Evolutionary conservation across 2,329 filamentous ascomycete species (phyloP).

Genomic region (Proliferodiscus dingleyae): DNA sequence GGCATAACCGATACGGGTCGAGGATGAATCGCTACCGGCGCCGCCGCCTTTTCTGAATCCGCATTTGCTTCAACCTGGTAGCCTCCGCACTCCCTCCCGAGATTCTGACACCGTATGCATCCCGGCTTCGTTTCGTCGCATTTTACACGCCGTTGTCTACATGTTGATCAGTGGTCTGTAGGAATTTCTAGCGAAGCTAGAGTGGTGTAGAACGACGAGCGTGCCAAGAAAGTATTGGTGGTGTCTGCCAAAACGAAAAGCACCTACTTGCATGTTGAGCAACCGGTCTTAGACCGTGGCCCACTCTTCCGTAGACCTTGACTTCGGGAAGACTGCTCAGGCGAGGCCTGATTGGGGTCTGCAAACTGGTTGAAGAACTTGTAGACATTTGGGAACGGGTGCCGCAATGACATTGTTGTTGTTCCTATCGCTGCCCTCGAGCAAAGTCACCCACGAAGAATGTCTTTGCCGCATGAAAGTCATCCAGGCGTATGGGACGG

Average conservation of each 20-base stretch:
- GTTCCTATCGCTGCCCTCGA: constrained; percentile 17
- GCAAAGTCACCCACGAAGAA: constrained; percentile 9
- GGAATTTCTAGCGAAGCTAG: too few relatives aligned
- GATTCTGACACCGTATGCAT: constrained; percentile 31
- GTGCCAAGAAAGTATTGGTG: too few relatives aligned
- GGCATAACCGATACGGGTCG: constrained; percentile 28
- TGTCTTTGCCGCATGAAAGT: constrained; percentile 11
- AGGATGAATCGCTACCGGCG: constrained; percentile 28
- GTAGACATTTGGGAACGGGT: constrained; percentile 32
- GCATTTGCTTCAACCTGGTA: constrained; percentile 27
- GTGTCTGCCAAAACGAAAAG: constrained; percentile 4
- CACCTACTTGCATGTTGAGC: constrained; percentile 32
- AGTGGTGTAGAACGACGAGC: too few relatives aligned
- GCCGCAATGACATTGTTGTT: constrained; percentile 29
- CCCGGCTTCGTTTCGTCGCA: constrained; percentile 32
- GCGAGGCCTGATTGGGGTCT: constrained; percentile 28
- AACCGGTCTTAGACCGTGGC: constrained; percentile 31
- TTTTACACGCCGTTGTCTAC: constrained; percentile 31
- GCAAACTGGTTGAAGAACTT: constrained; percentile 33
- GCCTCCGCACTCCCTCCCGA: constrained; percentile 31
- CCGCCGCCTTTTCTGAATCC: constrained; percentile 23
- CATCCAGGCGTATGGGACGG: constrained; percentile 7
- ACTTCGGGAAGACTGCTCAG: constrained; percentile 29
- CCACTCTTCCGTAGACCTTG: constrained; percentile 32
- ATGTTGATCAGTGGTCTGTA: constrained; percentile 18